Evolutionary conservation across 306 rosid species (phyloP).

Genomic region (Cicer bijugum): DNA sequence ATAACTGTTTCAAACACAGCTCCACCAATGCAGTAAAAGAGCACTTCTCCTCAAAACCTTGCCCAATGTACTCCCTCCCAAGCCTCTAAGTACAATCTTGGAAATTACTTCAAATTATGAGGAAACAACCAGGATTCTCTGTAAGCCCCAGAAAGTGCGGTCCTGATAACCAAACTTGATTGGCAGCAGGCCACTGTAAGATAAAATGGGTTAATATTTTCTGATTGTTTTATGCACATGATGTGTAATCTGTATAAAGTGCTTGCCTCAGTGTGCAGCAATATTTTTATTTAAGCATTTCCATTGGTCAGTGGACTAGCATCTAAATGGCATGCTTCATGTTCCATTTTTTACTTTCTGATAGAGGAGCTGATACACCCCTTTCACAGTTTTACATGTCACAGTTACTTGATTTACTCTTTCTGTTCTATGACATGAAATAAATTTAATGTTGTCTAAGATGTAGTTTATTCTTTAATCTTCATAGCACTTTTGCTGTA

Average conservation of each 20-base stretch:
- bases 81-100: conserved; percentile 1
- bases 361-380: not conserved
- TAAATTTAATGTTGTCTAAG: conserved; percentile 12
- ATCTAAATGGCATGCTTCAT: conserved; percentile 1
- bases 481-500: not conserved
- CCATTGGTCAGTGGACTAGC: conserved; percentile 4
- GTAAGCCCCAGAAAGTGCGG: not conserved
- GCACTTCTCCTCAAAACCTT: not conserved
- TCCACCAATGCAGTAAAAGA: conserved; percentile 19
- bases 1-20: conserved; percentile 12
- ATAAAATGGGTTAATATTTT: not conserved
- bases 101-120: conserved; percentile 8
- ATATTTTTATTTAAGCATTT: conserved; percentile 12
- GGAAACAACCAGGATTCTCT: not conserved
- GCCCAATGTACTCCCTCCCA: conserved; percentile 10
- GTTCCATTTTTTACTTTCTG: conserved; percentile 3
- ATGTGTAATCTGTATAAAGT: not conserved
- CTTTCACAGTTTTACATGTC: conserved; percentile 14
- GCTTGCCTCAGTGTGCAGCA: not conserved
- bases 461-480: conserved; percentile 10
- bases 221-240: not conserved
- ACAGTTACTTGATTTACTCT: conserved; percentile 27
- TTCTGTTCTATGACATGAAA: conserved; percentile 34
- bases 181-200: conserved; percentile 21
- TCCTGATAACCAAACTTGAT: not conserved